Evolutionary conservation across 2,329 filamentous ascomycete genomes (phyloP), one percentile per base, ranked within the genome.

Genomic region (Tolypocladium nubicola): DNA sequence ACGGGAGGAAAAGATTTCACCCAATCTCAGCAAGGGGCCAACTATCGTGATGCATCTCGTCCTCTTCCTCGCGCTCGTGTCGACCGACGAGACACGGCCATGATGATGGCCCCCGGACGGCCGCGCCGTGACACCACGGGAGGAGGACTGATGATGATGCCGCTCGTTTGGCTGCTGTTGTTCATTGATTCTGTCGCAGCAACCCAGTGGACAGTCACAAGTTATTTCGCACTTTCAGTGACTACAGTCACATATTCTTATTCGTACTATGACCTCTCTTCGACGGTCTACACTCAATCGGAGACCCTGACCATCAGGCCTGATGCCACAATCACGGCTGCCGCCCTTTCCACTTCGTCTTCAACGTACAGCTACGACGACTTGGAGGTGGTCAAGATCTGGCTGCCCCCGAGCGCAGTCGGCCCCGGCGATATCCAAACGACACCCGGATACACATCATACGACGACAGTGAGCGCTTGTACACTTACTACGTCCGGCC

Each of bases 401-500:
- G 23, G 23, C 23, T 47, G 5, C 23, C 43, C 4, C 43, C 13
- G 43, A 47, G 13, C 23, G 43, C 43, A 47, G 43, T 47, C 43
- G 6, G 14, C 23, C 43, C 43, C 3, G 8, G 23, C 13, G 43
- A 47, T 23, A 30, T 47, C 23, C 43, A 47, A 47, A 47, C 43
- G 23, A 47, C 43, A 3, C 5, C 13, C 23, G 1, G 13, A 4
- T 30, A 47, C 43, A 5, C 23, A 47, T 19, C 43, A 9, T 47
- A 47, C 23, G 14, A 30, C 23, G 30, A 30, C 21, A 7, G 4
- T 2, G 43, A 16, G 3, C 10, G 10, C 41, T 21, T 11, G 21
- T 58, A 58, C 59, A 64, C 64, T 5, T 50, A 55, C 26, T 65
- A 59, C 53, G 43, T 58, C 19, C 60, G 61, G 56, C 53, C 55